Percentiles rank a stretch among this genome's conserved stretches.
phyloP scores from a whole-genome alignment of 106 monocot species.

The Hemerocallis citrina region DNA sequence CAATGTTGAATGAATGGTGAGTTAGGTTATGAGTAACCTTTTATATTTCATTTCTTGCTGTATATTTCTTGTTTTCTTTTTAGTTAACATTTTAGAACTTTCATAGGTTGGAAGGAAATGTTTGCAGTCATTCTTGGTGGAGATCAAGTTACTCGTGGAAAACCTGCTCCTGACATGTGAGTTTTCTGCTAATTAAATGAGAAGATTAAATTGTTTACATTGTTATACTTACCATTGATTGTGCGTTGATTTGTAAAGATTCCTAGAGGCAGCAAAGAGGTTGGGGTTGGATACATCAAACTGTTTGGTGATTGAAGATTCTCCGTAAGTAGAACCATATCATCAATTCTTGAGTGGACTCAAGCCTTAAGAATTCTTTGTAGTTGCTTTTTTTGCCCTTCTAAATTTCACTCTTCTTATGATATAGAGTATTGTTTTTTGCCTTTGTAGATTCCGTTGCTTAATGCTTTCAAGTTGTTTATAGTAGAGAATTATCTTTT shows the following conservation, averaged over 20 bases:
- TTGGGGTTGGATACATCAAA: constrained; percentile 41
- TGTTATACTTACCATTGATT: not conserved
- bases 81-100: too few relatives aligned
- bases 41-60: too few relatives aligned
- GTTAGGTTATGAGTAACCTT: too few relatives aligned
- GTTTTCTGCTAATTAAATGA: constrained; percentile 5
- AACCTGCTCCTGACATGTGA: constrained; percentile 83
- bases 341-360: not conserved
- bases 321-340: constrained; percentile 40
- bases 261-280: constrained; percentile 62
- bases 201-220: not conserved
- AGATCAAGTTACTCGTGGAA: constrained; percentile 59
- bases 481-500: too few relatives aligned
- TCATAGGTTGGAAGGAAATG: constrained; percentile 61
- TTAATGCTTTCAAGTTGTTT: too few relatives aligned
- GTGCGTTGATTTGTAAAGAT: constrained; percentile 34
- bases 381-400: not conserved
- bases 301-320: constrained; percentile 84
- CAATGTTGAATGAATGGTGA: too few relatives aligned
- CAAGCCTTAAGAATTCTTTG: not conserved
- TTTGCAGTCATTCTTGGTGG: constrained; percentile 72
- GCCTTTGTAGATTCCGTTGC: too few relatives aligned
- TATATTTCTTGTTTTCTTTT: too few relatives aligned
- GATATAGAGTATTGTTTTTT: too few relatives aligned
- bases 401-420: too few relatives aligned